Base-by-base conservation (phyloP, 192 early-diverging fungal species). In the Coemansia sp. region DNA sequence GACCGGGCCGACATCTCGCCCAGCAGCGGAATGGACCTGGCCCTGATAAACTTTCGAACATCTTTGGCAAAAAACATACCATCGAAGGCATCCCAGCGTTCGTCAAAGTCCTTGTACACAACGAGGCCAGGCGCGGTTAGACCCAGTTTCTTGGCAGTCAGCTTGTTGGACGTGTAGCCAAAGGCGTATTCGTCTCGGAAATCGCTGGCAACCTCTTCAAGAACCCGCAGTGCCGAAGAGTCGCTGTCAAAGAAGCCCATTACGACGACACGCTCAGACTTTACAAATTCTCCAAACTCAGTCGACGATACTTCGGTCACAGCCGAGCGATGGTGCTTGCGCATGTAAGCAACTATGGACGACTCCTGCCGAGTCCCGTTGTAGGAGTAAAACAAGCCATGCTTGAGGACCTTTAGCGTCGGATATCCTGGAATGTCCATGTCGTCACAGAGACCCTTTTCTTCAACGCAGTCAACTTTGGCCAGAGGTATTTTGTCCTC, bases 401-500 rank as follows among this genome's bases (percentile, higher is more conserved):
- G 60, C 66, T 68, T 74, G 81, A 97, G 91, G 10, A 98, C 87
- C 82, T 95, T 98, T 62, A 97, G 73, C 39, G 95, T 98, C 31
- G 96, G 96, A 85, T 91, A 98, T 41, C 95, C 97, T 65, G 83
- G 62, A 53, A 99, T 84, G 15, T 87, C 89, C 53, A 91, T 76
- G 48, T 92, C 87, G 42, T 89, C 85, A 83, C 97, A 99, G 39
- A 95, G 67, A 17, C 86, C 86, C 29, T 85, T 74, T 67, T 97
- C 90, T n/a, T 83, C 86, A 4, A 93, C 95, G 87, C 97, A 99
- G 85, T 99, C 96, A 11, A 99, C 94, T 80, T 98, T 96, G 75
- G 94, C 96, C 66, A 99, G 69, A 38, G 87, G 84, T 66, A 96
- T 88, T 19, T 77, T 82, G 50, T 85, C 77, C 23, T 83, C 68